Percentiles rank a stretch among this genome's conserved stretches.
Evolutionary conservation across 768 basidiomycete genomes (phyloP).

Genomic region (Gloeophyllum trabeum): DNA sequence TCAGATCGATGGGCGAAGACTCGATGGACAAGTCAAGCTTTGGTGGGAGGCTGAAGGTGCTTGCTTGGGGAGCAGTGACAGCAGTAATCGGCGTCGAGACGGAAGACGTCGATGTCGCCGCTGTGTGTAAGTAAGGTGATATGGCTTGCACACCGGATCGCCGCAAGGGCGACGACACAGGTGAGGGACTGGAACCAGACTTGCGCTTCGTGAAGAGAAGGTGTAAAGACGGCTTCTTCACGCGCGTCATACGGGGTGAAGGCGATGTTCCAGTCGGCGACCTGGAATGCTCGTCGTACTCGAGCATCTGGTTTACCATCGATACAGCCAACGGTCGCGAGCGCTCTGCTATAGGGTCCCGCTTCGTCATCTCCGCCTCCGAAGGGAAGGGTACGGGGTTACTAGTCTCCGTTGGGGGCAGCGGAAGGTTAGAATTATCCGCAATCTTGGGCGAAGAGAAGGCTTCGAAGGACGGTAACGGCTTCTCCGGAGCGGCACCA

Average conservation of each 20-base stretch:
- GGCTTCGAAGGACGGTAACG: neutral
- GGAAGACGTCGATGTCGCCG: conserved; percentile 38
- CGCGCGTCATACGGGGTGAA: conserved; percentile 10
- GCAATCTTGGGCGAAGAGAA: neutral
- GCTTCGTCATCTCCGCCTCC: neutral
- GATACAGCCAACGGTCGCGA: too few relatives aligned
- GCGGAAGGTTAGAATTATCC: neutral
- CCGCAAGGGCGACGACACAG: conserved; percentile 18
- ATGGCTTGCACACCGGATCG: conserved; percentile 28
- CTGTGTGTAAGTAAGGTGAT: conserved; percentile 34
- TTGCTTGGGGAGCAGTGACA: conserved; percentile 1
- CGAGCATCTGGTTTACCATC: too few relatives aligned
- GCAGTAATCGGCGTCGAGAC: conserved; percentile 12
- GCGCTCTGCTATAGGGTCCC: too few relatives aligned
- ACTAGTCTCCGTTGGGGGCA: neutral
- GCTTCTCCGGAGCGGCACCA: conserved; percentile 11
- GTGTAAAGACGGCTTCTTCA: conserved; percentile 62
- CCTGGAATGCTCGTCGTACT: neutral
- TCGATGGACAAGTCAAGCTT: conserved; percentile 14
- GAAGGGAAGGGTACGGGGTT: neutral
- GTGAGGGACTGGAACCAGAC: conserved; percentile 30
- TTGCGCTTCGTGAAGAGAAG: conserved; percentile 57
- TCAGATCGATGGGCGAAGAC: conserved; percentile 15
- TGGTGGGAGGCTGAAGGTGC: conserved; percentile 11
- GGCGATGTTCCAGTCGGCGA: neutral